Evolutionary conservation across 306 rosid genomes (phyloP).

Genomic region (Canavalia ensiformis): DNA sequence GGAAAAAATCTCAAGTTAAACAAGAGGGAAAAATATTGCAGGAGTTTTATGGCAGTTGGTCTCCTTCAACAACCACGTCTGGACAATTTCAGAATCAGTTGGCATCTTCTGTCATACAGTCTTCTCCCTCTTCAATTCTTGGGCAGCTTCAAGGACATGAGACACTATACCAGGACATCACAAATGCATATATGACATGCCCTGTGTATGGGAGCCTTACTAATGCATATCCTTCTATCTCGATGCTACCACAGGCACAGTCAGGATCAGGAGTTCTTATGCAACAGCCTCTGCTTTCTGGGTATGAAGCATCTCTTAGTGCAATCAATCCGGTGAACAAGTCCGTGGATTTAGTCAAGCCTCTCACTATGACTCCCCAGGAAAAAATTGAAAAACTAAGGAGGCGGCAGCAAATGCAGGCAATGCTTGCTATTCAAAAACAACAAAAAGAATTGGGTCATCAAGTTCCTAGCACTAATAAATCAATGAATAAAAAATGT

Average conservation of each 20-base stretch:
- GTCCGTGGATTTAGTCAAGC: slow-evolving; percentile 55
- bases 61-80: slow-evolving; percentile 53
- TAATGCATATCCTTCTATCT: slow-evolving; percentile 62
- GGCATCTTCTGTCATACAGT: slow-evolving; percentile 54
- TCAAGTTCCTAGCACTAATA: slow-evolving; percentile 58
- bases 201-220: slow-evolving; percentile 57
- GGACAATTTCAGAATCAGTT: slow-evolving; percentile 61
- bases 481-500: slow-evolving; percentile 49
- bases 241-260: slow-evolving; percentile 62
- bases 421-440: slow-evolving; percentile 87
- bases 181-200: slow-evolving; percentile 57
- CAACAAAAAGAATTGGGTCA: slow-evolving; percentile 72
- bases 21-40: slow-evolving; percentile 51
- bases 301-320: slow-evolving; percentile 58
- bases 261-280: slow-evolving; percentile 58
- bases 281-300: slow-evolving; percentile 57
- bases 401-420: slow-evolving; percentile 87
- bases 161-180: slow-evolving; percentile 57
- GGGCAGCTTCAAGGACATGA: slow-evolving; percentile 59
- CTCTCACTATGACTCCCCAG: slow-evolving; percentile 80
- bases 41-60: slow-evolving; percentile 61
- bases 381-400: slow-evolving; percentile 88
- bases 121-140: slow-evolving; percentile 62
- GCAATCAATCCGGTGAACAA: slow-evolving; percentile 49
- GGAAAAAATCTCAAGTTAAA: slow-evolving; percentile 57